These are phyloP conservation scores for Pythium insidiosum DNA, from an alignment of 352 stramenopile species.

Conservation along the genomic window DNA sequence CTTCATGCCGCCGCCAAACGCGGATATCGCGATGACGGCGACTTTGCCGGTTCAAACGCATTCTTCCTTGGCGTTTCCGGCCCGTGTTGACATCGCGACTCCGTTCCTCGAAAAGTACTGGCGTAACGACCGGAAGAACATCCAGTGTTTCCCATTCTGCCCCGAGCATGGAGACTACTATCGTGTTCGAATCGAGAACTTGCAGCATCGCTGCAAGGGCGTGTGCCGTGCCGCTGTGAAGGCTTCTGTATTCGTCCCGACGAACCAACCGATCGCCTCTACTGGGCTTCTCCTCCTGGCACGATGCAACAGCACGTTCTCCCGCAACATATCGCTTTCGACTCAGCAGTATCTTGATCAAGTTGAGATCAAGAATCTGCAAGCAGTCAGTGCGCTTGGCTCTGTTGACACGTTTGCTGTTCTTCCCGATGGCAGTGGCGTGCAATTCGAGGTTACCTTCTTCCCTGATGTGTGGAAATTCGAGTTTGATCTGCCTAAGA, in stretches of 20 bases:
- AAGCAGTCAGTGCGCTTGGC: constrained; percentile 58
- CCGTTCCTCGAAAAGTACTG: constrained; percentile 87
- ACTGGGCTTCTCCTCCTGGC: constrained; percentile 50
- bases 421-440: constrained; percentile 23
- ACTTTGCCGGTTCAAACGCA: constrained; percentile 16
- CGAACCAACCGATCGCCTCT: constrained; percentile 22
- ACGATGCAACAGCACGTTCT: constrained; percentile 82
- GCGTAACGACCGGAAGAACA: constrained; percentile 90
- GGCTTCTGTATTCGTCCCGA: constrained; percentile 51
- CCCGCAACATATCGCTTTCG: constrained; percentile 43
- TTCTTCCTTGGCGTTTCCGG: constrained; percentile 24
- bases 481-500: constrained; percentile 84
- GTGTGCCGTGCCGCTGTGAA: constrained; percentile 79
- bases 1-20: constrained; percentile 32
- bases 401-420: constrained; percentile 46
- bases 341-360: constrained; percentile 37
- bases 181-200: constrained; percentile 77
- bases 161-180: constrained; percentile 88
- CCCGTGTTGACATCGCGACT: constrained; percentile 70
- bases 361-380: constrained; percentile 61
- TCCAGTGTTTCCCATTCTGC: constrained; percentile 89
- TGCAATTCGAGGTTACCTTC: constrained; percentile 79
- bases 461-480: constrained; percentile 88
- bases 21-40: constrained; percentile 14
- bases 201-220: constrained; percentile 78